Evolutionary conservation across 345 rosid species (phyloP), one percentile per base, ranked within the genome.

Genomic region (Salix dunnii): DNA sequence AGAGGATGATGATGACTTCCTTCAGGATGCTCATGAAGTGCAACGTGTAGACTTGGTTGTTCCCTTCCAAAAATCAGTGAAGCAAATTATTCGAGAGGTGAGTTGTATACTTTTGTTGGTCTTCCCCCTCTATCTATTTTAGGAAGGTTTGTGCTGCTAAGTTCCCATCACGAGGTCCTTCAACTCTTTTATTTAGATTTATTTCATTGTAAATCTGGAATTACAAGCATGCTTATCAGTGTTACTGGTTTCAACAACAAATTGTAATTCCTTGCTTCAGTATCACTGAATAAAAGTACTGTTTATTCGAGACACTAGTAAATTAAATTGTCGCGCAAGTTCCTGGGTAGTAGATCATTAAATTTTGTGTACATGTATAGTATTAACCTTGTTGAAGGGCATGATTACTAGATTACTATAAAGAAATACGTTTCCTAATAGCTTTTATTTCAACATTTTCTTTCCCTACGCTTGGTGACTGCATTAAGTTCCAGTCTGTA

Each of bases 11-110:
- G 92, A 90, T 3, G 90, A 90, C 77, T 91, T 92, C 88, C 83
- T 86, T 51, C 82, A 86, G 80, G 92, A 87, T 42, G 43, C 77
- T 23, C 81, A 48, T 23, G 94, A 87, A 77, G 86, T 86, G 30
- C 86, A 38, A 25, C 88, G 13, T 30, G 63, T 84, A 14, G 98
- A 94, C 85, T 79, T 92, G 77, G 92, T 90, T 76, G 89, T 86
- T 78, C 99, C 98, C 74, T 91, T 96, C 53, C 85, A 92, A 82
- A 91, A 90, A 72, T 96, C 98, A 6, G 89, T 87, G 74, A 96
- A 94, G 81, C 98, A 94, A 82, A 92, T 96, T 62, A 79, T 85
- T 51, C 95, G 96, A 27, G 98, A 96, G 97, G 99, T 93, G 63
- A 76, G 86, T 77, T 55, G 30, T 68, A 12, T 62, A 65, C 31